Conservation (phyloP, 176 grass and related monocot genomes). For the Aechmea fasciata region DNA sequence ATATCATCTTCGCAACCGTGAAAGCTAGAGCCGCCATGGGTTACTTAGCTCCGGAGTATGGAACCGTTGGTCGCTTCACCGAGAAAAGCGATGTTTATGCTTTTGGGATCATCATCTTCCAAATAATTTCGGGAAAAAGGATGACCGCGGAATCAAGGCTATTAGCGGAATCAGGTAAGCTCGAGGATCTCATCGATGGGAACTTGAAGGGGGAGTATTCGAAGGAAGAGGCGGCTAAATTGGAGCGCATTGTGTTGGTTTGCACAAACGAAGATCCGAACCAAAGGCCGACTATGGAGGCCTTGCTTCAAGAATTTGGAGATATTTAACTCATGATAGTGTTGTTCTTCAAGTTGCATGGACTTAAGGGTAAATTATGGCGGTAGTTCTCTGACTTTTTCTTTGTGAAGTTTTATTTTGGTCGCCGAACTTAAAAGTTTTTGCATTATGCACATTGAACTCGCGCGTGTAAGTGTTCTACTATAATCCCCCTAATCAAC, state of each 20-base stretch:
- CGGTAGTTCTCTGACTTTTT: background rate
- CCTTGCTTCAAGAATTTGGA: constrained; percentile 44
- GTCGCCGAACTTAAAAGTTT: too few relatives aligned
- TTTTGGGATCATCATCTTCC: constrained; percentile 71
- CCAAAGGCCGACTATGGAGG: constrained; percentile 53
- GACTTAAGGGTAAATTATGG: background rate
- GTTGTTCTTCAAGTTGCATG: constrained; percentile 13
- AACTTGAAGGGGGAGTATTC: constrained; percentile 61
- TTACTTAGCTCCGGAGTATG: constrained; percentile 88
- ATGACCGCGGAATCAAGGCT: constrained; percentile 31
- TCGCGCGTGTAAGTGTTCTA: too few relatives aligned
- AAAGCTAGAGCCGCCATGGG: constrained; percentile 97
- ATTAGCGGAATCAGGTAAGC: background rate
- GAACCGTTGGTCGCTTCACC: constrained; percentile 58
- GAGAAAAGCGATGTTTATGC: constrained; percentile 92
- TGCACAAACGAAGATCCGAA: constrained; percentile 61
- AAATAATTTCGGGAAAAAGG: constrained; percentile 56
- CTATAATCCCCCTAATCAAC: too few relatives aligned
- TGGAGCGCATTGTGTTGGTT: constrained; percentile 35
- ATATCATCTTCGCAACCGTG: constrained; percentile 71
- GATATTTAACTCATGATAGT: constrained; percentile 20
- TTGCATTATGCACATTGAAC: too few relatives aligned
- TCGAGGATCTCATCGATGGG: constrained; percentile 58
- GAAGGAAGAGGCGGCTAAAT: constrained; percentile 33
- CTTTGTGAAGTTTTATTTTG: background rate